Percentiles rank a stretch among this genome's conserved stretches.
These are phyloP conservation scores for Xenosphaeropsis pyriputrescens DNA, from an alignment of 2,329 filamentous ascomycete genomes.

Conservation along the genomic window DNA sequence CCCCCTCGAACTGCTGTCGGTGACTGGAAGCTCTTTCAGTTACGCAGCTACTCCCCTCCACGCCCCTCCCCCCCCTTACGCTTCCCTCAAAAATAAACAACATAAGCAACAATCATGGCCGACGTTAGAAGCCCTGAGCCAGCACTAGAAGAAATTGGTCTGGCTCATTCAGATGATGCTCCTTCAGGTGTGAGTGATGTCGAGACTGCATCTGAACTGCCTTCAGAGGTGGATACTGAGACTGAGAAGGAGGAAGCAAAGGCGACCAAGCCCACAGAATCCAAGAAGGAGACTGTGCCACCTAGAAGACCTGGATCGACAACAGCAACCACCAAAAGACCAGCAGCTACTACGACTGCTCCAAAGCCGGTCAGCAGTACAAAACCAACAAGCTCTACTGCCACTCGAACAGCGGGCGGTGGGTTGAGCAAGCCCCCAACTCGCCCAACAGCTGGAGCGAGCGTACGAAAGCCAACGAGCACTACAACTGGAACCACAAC, in stretches of 20 bases:
- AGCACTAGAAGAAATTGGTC: constrained; percentile 8
- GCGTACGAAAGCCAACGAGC: constrained; percentile 14
- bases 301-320: constrained; percentile 10
- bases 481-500: constrained; percentile 16
- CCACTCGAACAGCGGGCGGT: constrained; percentile 10
- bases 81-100: too few relatives aligned
- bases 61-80: too few relatives aligned
- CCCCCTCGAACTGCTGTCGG: too few relatives aligned
- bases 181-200: too few relatives aligned
- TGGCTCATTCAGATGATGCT: constrained; percentile 10
- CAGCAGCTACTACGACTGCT: constrained; percentile 3
- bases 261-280: constrained; percentile 5
- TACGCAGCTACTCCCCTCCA: too few relatives aligned
- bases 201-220: too few relatives aligned
- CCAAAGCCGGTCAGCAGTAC: constrained; percentile 11
- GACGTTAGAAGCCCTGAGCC: constrained; percentile 12
- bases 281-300: constrained; percentile 16
- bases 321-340: constrained; percentile 12
- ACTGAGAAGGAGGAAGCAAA: constrained; percentile 11
- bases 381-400: constrained; percentile 12
- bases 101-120: constrained; percentile 8
- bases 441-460: constrained; percentile 11
- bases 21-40: too few relatives aligned
- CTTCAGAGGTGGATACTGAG: constrained; percentile 11
- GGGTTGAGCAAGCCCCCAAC: constrained; percentile 19